Base-by-base conservation (phyloP, 768 basidiomycete genomes). In the Hygrophorus pudorinus region DNA sequence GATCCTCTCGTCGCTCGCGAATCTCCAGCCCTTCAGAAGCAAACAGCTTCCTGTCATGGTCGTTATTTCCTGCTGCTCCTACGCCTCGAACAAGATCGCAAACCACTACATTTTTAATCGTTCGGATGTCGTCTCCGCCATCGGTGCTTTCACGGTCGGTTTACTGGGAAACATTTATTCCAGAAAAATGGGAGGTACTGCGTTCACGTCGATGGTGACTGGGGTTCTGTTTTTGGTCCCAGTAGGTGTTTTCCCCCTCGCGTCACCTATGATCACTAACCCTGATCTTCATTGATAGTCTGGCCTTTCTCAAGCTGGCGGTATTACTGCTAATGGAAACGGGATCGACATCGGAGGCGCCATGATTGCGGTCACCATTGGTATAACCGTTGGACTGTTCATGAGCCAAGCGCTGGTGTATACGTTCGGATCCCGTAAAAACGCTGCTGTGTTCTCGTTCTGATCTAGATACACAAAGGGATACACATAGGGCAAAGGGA, bases 151-250 rank as follows among this genome's bases (percentile, higher is more conserved):
- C 51, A 83, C 80, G 1, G 79, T 86, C 14, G 85, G 86, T 16
- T 50, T 88, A 21, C 63, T 88, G 14, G 87, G 86, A 2, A 89
- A 89, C 53, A 60, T 83, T 1, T 89, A 89, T 59, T 89, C 87
- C 32, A 72, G 87, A 37, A 77, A 76, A 57, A 81, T 85, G 73
- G 75, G 82, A 6, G 88, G 87, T 6, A 90, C 87, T 3, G 88
- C 88, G 14, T 91, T 91, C 62, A 88, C 87, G 8, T 80, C 80
- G 2, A 92, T 92, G 89, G 85, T 90, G 32, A 85, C 88, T 18
- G 88, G 87, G 31, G 86, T 92, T 4, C 60, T 89, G 50, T 88
- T 92, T 62, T 66, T 91, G 48, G 86, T 92, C 18, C 89, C 89
- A 10, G 87, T 89, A 58, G 59, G 82, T 72, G 14, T 40, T 51